Evolutionary conservation across 305 asterid genomes (phyloP).

Genomic region (Fraxinus baroniana): DNA sequence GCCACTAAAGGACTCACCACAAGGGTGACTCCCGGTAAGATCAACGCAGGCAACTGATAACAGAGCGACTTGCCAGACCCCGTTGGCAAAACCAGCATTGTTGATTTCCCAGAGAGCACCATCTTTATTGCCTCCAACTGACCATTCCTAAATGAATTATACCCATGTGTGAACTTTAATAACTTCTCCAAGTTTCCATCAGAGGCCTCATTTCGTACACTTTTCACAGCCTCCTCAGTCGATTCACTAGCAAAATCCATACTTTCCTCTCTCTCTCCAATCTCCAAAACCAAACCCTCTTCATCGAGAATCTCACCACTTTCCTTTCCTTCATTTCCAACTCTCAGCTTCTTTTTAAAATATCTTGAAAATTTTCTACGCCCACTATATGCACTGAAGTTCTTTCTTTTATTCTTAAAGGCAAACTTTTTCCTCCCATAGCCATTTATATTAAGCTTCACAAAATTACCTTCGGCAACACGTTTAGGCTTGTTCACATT

Average conservation of each 20-base stretch:
- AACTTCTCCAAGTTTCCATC: slow-evolving; percentile 68
- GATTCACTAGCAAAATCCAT: slow-evolving; percentile 28
- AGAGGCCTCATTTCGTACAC: slow-evolving; percentile 62
- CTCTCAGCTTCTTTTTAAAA: slow-evolving; percentile 35
- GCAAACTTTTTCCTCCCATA: slow-evolving; percentile 73
- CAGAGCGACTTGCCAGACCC: slow-evolving; percentile 93
- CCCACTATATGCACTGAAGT: slow-evolving; percentile 41
- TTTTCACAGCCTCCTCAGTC: slow-evolving; percentile 66
- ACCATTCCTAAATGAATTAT: slow-evolving; percentile 78
- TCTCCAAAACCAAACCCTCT: slow-evolving; percentile 52
- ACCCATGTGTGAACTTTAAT: slow-evolving; percentile 72
- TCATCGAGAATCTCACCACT: slow-evolving; percentile 43
- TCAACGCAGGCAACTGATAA: slow-evolving; percentile 84
- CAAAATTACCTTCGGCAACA: slow-evolving; percentile 77
- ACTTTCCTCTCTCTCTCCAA: slow-evolving; percentile 35
- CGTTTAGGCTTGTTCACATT: slow-evolving; percentile 49
- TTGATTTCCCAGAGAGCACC: slow-evolving; percentile 74
- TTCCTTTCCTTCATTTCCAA: slow-evolving; percentile 43
- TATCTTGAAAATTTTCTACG: slow-evolving; percentile 41
- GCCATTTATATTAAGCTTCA: slow-evolving; percentile 92
- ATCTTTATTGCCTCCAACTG: slow-evolving; percentile 86
- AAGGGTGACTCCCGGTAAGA: slow-evolving; percentile 73
- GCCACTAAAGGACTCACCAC: slow-evolving; percentile 94
- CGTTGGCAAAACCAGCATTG: slow-evolving; percentile 91
- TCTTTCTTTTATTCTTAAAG: slow-evolving; percentile 47